Conservation (phyloP, 2,329 filamentous ascomycete species). For the Coccinonectria pachysandricola region DNA sequence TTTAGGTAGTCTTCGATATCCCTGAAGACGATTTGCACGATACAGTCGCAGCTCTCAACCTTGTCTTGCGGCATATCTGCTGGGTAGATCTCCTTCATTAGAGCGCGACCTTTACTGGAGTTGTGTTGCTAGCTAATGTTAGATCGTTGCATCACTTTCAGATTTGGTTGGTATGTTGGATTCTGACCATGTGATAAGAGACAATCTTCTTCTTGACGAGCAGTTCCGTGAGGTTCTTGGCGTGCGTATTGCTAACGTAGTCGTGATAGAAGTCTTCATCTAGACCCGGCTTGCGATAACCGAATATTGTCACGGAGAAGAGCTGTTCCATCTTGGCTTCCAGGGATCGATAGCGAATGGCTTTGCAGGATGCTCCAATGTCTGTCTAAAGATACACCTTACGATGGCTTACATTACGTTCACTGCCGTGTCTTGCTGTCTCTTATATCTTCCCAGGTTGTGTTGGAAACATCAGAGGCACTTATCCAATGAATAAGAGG, state of each 20-base stretch:
- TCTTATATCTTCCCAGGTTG: neutral
- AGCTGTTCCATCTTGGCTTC: slow-evolving; percentile 4
- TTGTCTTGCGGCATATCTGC: slow-evolving; percentile 8
- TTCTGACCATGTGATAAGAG: slow-evolving; percentile 13
- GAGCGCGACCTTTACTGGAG: slow-evolving; percentile 7
- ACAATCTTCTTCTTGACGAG: slow-evolving; percentile 14
- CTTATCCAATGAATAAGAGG: no score
- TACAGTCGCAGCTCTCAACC: slow-evolving; percentile 6
- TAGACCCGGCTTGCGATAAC: slow-evolving; percentile 12
- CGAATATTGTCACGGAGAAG: slow-evolving; percentile 14
- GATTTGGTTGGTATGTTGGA: no score
- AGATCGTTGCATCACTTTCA: no score
- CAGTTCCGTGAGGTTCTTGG: slow-evolving; percentile 11
- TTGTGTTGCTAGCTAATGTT: slow-evolving; percentile 11
- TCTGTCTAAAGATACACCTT: no score
- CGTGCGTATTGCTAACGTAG: slow-evolving; percentile 13
- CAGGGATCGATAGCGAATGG: slow-evolving; percentile 3
- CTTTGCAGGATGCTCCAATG: no score
- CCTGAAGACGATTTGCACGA: slow-evolving; percentile 11
- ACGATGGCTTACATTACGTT: no score
- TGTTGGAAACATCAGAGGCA: no score
- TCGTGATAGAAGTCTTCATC: slow-evolving; percentile 13
- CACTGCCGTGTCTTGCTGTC: neutral
- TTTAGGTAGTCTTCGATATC: slow-evolving; percentile 8
- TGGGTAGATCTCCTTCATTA: slow-evolving; percentile 7